Conservation (phyloP, 164 flowering plant genomes). For the Stephania japonica region DNA sequence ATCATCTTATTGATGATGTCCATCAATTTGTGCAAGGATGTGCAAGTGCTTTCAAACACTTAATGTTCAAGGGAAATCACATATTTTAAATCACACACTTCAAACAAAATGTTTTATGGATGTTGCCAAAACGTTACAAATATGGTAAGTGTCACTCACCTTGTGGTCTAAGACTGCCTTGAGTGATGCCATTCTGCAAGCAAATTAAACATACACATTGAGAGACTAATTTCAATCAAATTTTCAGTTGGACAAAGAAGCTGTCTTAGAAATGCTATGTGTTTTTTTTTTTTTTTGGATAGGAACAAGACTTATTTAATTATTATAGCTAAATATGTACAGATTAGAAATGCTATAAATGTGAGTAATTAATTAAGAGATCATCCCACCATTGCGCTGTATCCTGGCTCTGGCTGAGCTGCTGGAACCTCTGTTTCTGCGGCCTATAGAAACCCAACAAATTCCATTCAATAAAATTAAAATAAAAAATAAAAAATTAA, state of each 20-base stretch:
- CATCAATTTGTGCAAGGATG: no score
- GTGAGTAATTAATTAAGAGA: background rate
- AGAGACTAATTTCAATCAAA: background rate
- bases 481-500: no score
- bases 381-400: conserved; percentile 17
- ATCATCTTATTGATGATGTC: no score
- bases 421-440: conserved; percentile 12
- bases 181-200: conserved; percentile 20
- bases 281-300: no score
- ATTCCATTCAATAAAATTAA: no score
- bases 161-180: conserved; percentile 28
- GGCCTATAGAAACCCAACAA: conserved; percentile 10
- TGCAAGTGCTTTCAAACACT: no score
- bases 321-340: no score
- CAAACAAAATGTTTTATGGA: no score
- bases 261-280: background rate
- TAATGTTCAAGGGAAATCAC: no score
- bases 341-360: background rate
- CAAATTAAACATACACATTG: background rate
- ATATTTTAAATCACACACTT: no score
- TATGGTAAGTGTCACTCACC: conserved; percentile 13
- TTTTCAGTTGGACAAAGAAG: background rate
- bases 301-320: no score
- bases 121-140: no score
- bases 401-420: conserved; percentile 16